Evolutionary conservation across 73 alveolate genomes (phyloP).

Genomic region (Paramecium tetraurelia): DNA sequence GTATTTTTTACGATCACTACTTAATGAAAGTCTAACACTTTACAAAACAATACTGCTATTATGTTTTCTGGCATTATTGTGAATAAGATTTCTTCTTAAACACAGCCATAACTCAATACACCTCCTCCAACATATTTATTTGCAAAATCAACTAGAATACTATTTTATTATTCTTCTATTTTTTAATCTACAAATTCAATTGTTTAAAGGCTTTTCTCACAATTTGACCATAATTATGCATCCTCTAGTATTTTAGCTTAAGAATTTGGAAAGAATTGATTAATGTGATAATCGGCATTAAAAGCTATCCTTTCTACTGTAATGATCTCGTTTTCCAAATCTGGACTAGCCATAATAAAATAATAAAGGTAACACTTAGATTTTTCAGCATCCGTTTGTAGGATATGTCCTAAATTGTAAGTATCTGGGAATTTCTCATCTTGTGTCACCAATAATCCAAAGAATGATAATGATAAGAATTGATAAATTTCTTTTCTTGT

Average conservation of each 20-base stretch:
- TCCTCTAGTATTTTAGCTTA: background rate
- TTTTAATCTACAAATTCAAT: background rate
- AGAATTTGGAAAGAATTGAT: background rate
- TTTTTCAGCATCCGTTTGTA: background rate
- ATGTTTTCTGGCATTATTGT: constrained; percentile 83
- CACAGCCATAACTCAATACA: constrained; percentile 79
- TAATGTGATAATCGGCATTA: background rate
- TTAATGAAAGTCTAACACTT: constrained; percentile 78
- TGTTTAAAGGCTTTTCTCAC: background rate
- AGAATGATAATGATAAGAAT: background rate
- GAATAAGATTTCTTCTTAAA: constrained; percentile 93
- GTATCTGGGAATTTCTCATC: background rate
- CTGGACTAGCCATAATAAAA: background rate
- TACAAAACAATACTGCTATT: constrained; percentile 77
- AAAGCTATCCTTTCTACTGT: background rate
- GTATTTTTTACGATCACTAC: constrained; percentile 81
- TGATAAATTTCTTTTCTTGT: constrained; percentile 8
- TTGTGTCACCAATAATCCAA: background rate
- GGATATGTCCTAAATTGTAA: background rate
- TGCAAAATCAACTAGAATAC: constrained; percentile 85
- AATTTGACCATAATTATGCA: background rate
- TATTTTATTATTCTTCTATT: constrained; percentile 13
- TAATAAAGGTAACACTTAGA: constrained; percentile 25
- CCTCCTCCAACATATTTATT: constrained; percentile 97
- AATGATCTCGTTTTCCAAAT: background rate